Evolutionary conservation across 768 basidiomycete genomes (phyloP).

Genomic region (Cystofilobasidium capitatum): DNA sequence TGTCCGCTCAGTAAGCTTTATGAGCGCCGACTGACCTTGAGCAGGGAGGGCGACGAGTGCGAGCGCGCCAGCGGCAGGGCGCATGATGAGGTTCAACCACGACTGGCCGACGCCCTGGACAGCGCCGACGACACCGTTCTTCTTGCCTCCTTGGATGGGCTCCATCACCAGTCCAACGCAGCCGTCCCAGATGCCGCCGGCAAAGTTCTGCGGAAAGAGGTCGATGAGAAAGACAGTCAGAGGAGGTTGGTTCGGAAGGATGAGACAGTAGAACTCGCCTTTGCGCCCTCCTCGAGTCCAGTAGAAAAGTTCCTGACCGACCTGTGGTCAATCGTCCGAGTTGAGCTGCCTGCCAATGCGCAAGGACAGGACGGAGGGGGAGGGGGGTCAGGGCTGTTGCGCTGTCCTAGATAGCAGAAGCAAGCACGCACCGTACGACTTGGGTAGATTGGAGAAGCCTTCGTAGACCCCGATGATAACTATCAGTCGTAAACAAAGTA

Average conservation of each 20-base stretch:
- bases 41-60: constrained; percentile 3
- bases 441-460: constrained; percentile 45
- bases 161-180: constrained; percentile 43
- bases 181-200: constrained; percentile 42
- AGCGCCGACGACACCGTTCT: constrained; percentile 41
- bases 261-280: constrained; percentile 35
- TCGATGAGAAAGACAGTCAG: not conserved
- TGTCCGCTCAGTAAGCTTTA: not conserved
- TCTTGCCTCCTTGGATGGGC: constrained; percentile 41
- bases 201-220: constrained; percentile 30
- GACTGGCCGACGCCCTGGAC: constrained; percentile 41
- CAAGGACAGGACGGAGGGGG: not conserved
- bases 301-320: constrained; percentile 43
- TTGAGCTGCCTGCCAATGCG: constrained; percentile 37
- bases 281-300: constrained; percentile 48
- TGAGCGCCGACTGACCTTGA: not conserved
- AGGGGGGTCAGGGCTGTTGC: too few relatives aligned
- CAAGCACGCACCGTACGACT: constrained; percentile 35
- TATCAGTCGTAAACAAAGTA: not conserved
- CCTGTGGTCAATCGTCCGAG: constrained; percentile 38
- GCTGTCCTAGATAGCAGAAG: not conserved
- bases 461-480: constrained; percentile 42
- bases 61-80: constrained; percentile 35
- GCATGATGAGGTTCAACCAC: constrained; percentile 38
- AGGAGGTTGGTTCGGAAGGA: not conserved